Conservation (phyloP, 2,329 filamentous ascomycete genomes). For the Knufia petricola region DNA sequence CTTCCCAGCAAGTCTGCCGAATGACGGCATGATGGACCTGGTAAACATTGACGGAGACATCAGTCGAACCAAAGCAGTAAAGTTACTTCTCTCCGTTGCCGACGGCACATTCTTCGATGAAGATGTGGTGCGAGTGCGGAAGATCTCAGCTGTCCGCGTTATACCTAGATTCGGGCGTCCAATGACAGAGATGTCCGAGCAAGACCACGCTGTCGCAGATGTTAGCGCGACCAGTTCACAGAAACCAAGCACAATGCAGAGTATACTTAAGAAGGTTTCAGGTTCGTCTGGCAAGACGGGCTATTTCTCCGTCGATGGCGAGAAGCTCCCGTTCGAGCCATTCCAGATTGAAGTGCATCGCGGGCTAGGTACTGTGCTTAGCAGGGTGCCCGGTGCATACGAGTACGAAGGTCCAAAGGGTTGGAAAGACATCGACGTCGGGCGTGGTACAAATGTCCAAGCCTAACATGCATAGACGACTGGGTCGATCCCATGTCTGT, state of each 20-base stretch:
- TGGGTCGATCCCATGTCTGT: neutral
- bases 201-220: slow-evolving; percentile 1
- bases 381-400: slow-evolving; percentile 61
- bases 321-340: slow-evolving; percentile 72
- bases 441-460: neutral
- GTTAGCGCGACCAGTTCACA: neutral
- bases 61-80: slow-evolving; percentile 53
- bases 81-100: slow-evolving; percentile 63
- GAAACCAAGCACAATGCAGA: slow-evolving; percentile 7
- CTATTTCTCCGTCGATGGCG: slow-evolving; percentile 90
- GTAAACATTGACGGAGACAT: slow-evolving; percentile 71
- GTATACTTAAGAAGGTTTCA: slow-evolving; percentile 8
- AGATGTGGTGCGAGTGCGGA: slow-evolving; percentile 67
- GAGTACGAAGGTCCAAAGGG: slow-evolving; percentile 43
- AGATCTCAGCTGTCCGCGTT: slow-evolving; percentile 79
- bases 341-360: slow-evolving; percentile 86
- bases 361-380: slow-evolving; percentile 74
- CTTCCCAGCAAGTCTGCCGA: slow-evolving; percentile 71
- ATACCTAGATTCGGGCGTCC: slow-evolving; percentile 47
- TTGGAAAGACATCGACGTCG: slow-evolving; percentile 14
- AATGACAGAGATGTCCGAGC: slow-evolving; percentile 14
- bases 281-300: slow-evolving; percentile 35
- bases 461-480: neutral
- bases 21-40: slow-evolving; percentile 79
- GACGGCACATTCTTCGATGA: slow-evolving; percentile 70